Percentiles rank a stretch among this genome's conserved stretches.
Evolutionary conservation across 2,329 filamentous ascomycete species (phyloP).

Genomic region (Xylariaceae sp.): DNA sequence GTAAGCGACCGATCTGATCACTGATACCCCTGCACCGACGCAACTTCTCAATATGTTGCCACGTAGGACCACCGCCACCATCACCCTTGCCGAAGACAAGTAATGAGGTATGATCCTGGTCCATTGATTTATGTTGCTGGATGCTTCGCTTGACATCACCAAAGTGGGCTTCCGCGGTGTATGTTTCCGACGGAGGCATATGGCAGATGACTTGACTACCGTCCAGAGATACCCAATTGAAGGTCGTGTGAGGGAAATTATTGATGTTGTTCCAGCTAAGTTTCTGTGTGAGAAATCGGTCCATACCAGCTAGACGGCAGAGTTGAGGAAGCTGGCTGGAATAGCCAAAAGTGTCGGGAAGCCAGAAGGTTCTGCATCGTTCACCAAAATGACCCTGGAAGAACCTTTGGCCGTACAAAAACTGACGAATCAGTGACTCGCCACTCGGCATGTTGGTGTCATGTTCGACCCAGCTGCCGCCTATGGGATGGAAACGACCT

Average conservation of each 20-base stretch:
- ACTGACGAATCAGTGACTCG: slow-evolving; percentile 89
- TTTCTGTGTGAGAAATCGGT: slow-evolving; percentile 94
- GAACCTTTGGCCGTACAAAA: slow-evolving; percentile 90
- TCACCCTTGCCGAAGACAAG: slow-evolving; percentile 96
- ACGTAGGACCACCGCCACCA: slow-evolving; percentile 91
- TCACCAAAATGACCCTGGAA: slow-evolving; percentile 91
- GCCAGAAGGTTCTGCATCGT: slow-evolving; percentile 89
- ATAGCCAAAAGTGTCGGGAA: slow-evolving; percentile 97
- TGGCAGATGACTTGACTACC: slow-evolving; percentile 96
- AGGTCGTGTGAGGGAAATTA: slow-evolving; percentile 96
- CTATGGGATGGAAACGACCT: slow-evolving; percentile 89
- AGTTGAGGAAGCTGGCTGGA: slow-evolving; percentile 91
- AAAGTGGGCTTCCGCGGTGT: slow-evolving; percentile 91
- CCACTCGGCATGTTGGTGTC: slow-evolving; percentile 97
- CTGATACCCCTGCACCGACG: slow-evolving; percentile 86
- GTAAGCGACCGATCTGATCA: slow-evolving; percentile 78
- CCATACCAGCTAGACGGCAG: slow-evolving; percentile 92
- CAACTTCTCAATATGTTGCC: slow-evolving; percentile 90
- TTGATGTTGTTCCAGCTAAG: slow-evolving; percentile 99
- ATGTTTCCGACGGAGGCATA: slow-evolving; percentile 94
- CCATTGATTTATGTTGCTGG: slow-evolving; percentile 90
- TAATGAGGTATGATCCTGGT: slow-evolving; percentile 84
- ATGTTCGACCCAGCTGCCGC: slow-evolving; percentile 97
- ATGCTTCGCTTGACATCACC: slow-evolving; percentile 89
- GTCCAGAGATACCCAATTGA: slow-evolving; percentile 96